Percentiles rank a stretch among this genome's conserved stretches.
These are phyloP conservation scores for Trypanosoma congolense DNA, from an alignment of 208 protist species.

Conservation along the genomic window DNA sequence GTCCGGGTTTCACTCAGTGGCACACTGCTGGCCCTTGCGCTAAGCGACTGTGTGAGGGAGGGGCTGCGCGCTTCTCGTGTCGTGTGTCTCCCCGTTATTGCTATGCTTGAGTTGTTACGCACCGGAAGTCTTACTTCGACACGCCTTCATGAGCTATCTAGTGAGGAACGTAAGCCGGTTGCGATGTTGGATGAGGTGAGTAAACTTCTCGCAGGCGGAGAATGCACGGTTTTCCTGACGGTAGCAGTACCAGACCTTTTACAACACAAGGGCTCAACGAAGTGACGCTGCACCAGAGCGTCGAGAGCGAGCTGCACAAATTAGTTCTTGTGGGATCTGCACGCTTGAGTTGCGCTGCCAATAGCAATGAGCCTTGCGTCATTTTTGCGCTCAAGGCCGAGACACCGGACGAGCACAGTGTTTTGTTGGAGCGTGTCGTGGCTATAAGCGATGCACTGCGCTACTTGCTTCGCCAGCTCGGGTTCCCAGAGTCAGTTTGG, in stretches of 20 bases:
- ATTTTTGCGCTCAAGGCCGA: slow-evolving; percentile 3
- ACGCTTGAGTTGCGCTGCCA: background rate
- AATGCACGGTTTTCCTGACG: slow-evolving; percentile 17
- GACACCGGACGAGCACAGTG: slow-evolving; percentile 5
- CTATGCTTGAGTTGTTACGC: slow-evolving; percentile 18
- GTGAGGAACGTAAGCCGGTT: background rate
- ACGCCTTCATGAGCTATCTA: slow-evolving; percentile 2
- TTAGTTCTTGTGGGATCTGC: slow-evolving; percentile 32
- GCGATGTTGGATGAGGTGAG: background rate
- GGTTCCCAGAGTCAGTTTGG: slow-evolving; percentile 9
- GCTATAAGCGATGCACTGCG: slow-evolving; percentile 54
- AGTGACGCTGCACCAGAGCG: slow-evolving; percentile 34
- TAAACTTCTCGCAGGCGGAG: background rate
- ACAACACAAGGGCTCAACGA: background rate
- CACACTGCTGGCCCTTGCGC: slow-evolving; percentile 11
- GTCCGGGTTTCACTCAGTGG: slow-evolving; percentile 18
- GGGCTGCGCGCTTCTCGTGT: slow-evolving; percentile 3
- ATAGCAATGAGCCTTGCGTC: background rate
- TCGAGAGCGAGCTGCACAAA: slow-evolving; percentile 33
- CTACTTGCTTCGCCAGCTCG: slow-evolving; percentile 39
- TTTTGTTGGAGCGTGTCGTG: slow-evolving; percentile 34
- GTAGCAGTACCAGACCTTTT: background rate
- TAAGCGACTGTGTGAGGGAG: slow-evolving; percentile 12
- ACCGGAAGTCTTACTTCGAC: slow-evolving; percentile 1
- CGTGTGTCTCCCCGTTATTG: slow-evolving; percentile 11